Conservation (phyloP, 495 filamentous ascomycete genomes). For the Neurospora africana region DNA sequence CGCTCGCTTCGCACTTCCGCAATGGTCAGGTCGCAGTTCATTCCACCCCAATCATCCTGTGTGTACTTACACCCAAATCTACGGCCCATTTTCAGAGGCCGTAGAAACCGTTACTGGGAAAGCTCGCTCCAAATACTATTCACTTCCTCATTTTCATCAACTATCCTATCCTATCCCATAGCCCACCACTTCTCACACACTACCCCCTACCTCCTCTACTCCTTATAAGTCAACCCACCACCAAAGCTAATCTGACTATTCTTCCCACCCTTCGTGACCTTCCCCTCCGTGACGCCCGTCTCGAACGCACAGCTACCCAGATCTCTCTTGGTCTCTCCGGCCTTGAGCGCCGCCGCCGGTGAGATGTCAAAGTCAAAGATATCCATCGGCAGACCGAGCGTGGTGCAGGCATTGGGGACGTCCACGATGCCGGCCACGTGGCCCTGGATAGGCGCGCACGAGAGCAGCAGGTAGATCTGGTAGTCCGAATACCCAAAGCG, state of each 20-base stretch:
- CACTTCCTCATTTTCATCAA: background rate
- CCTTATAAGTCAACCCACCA: slow-evolving; percentile 41
- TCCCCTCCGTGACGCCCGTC: slow-evolving; percentile 36
- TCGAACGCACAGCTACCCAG: slow-evolving; percentile 73
- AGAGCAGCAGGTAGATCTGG: slow-evolving; percentile 82
- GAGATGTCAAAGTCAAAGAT: slow-evolving; percentile 94
- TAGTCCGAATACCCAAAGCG: slow-evolving; percentile 68
- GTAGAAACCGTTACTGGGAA: background rate
- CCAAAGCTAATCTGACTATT: slow-evolving; percentile 39
- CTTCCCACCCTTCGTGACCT: slow-evolving; percentile 30
- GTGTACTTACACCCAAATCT: too few species aligned
- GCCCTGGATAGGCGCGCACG: slow-evolving; percentile 83
- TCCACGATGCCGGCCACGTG: slow-evolving; percentile 93
- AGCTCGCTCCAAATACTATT: background rate
- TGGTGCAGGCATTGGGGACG: slow-evolving; percentile 76
- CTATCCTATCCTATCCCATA: background rate
- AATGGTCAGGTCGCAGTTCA: background rate
- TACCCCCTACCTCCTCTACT: slow-evolving; percentile 5
- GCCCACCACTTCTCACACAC: background rate
- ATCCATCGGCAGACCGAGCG: slow-evolving; percentile 82
- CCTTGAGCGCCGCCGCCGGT: slow-evolving; percentile 44
- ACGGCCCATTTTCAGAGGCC: too few species aligned
- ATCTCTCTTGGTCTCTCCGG: slow-evolving; percentile 44
- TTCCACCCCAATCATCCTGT: background rate
- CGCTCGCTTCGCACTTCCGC: background rate